Evolutionary conservation across 208 protist species (phyloP).

Genomic region (Acanthamoeba rhysodes): DNA sequence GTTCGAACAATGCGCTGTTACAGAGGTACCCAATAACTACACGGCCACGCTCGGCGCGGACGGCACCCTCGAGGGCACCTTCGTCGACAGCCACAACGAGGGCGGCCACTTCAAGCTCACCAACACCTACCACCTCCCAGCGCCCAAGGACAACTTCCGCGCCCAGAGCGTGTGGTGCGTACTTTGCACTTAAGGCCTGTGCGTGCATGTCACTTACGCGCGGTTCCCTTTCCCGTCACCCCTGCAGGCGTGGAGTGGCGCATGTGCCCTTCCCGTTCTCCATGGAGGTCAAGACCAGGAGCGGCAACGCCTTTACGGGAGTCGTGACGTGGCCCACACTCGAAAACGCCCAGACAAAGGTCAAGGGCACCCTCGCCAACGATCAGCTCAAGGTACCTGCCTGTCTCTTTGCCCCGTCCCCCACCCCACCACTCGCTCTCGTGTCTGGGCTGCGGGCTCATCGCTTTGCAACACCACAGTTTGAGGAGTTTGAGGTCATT

Average conservation of each 20-base stretch:
- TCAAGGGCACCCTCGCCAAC: constrained; percentile 48
- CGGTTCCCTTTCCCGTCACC: background rate
- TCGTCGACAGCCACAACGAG: constrained; percentile 28
- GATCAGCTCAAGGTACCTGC: background rate
- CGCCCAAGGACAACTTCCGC: constrained; percentile 63
- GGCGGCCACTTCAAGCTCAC: constrained; percentile 2
- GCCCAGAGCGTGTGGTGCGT: constrained; percentile 21
- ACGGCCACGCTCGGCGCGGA: background rate
- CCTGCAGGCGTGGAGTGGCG: constrained; percentile 32
- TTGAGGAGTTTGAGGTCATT: constrained; percentile 63
- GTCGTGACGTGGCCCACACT: constrained; percentile 26
- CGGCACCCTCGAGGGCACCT: constrained; percentile 41
- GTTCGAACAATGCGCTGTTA: background rate
- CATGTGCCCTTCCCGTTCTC: constrained; percentile 46
- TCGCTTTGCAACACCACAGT: background rate
- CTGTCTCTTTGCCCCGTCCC: background rate
- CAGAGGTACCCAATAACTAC: constrained; percentile 49
- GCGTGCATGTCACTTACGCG: background rate
- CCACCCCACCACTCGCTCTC: background rate
- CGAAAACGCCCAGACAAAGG: constrained; percentile 43
- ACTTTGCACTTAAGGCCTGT: background rate
- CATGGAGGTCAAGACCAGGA: constrained; percentile 1
- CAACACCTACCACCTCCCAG: constrained; percentile 37
- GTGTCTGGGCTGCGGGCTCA: background rate
- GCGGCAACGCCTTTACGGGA: constrained; percentile 26